Percentiles rank a stretch among this genome's conserved stretches.
These are phyloP conservation scores for Alnus rubra DNA, from an alignment of 306 rosid genomes.

Conservation along the genomic window DNA sequence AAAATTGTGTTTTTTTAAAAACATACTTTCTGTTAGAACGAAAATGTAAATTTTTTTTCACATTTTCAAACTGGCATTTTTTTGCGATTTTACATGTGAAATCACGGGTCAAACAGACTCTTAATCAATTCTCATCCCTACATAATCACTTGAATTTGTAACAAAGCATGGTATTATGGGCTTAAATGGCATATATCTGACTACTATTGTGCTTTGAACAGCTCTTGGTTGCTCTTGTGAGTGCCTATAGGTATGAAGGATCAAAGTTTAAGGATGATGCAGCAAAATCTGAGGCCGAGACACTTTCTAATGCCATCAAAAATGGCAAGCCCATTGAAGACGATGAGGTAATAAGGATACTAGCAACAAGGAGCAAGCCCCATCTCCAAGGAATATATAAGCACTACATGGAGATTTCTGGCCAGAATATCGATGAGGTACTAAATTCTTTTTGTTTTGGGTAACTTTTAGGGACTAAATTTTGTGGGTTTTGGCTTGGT, in stretches of 20 bases:
- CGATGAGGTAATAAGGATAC: slow-evolving; percentile 69
- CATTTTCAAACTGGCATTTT: too few species aligned
- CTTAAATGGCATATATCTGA: neutral
- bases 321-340: slow-evolving; percentile 52
- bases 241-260: slow-evolving; percentile 97
- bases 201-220: slow-evolving; percentile 31
- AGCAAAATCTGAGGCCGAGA: slow-evolving; percentile 72
- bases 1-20: too few species aligned
- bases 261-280: slow-evolving; percentile 52
- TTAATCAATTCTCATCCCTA: too few species aligned
- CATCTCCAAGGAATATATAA: slow-evolving; percentile 59
- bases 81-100: too few species aligned
- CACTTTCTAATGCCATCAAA: slow-evolving; percentile 52
- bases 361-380: slow-evolving; percentile 80
- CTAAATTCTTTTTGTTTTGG: too few species aligned
- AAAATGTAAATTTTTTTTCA: too few species aligned
- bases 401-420: slow-evolving; percentile 63
- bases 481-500: too few species aligned
- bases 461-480: too few species aligned
- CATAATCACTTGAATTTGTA: too few species aligned
- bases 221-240: slow-evolving; percentile 83
- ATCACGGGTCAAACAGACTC: too few species aligned
- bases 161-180: too few species aligned
- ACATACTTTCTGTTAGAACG: too few species aligned
- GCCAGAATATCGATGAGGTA: slow-evolving; percentile 75